These are phyloP conservation scores for Coelastrella sp. DNA, from an alignment of 139 green algal species.

Conservation along the genomic window DNA sequence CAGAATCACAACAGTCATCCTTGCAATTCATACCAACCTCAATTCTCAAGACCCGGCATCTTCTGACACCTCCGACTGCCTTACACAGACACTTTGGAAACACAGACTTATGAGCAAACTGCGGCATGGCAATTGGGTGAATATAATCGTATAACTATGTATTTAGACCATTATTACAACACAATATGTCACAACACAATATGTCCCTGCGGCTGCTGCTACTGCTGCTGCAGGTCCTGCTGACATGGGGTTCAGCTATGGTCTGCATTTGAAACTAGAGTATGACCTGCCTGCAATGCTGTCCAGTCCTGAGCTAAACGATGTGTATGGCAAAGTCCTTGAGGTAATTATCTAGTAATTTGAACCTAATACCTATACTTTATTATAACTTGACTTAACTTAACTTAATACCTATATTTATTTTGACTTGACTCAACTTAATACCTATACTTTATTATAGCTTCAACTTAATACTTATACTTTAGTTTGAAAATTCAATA, in stretches of 20 bases:
- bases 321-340: conserved; percentile 29
- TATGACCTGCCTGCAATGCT: conserved; percentile 42
- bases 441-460: background rate
- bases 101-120: no score
- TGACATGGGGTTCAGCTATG: conserved; percentile 40
- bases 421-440: no score
- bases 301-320: conserved; percentile 9
- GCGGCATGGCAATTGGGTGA: no score
- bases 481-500: no score
- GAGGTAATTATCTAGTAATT: background rate
- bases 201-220: no score
- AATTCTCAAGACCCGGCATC: no score
- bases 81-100: no score
- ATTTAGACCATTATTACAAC: no score
- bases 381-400: background rate
- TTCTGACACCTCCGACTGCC: no score
- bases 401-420: background rate
- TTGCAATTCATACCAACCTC: no score
- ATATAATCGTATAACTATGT: no score
- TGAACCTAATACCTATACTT: background rate
- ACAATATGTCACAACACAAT: no score
- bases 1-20: background rate
- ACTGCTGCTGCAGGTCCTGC: conserved; percentile 34
- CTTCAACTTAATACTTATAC: background rate
- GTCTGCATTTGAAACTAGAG: conserved; percentile 10